Conservation (phyloP, 2,329 filamentous ascomycete species). For the Lanzia echinophila region DNA sequence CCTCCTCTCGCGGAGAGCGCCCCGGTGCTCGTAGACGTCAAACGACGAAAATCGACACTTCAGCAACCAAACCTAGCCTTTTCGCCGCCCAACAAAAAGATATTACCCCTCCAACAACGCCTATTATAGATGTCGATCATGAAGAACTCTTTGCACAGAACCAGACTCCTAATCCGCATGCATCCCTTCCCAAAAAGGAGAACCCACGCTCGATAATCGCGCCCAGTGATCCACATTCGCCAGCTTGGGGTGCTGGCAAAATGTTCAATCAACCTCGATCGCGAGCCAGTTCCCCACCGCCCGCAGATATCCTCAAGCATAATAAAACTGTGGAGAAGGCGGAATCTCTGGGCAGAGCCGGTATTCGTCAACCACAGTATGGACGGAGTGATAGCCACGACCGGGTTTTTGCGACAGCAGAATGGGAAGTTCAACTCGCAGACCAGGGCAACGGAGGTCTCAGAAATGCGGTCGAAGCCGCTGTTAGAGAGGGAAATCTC, state of each 20-base stretch:
- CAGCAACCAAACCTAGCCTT: conserved; percentile 40
- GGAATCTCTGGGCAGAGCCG: conserved; percentile 49
- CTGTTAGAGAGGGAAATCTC: conserved; percentile 60
- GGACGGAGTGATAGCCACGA: conserved; percentile 59
- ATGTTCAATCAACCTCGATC: conserved; percentile 61
- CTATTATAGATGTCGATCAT: conserved; percentile 32
- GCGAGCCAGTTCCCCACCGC: conserved; percentile 65
- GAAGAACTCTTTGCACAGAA: conserved; percentile 51
- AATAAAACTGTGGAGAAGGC: conserved; percentile 51
- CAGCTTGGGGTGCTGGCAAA: conserved; percentile 58
- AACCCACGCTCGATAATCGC: conserved; percentile 48
- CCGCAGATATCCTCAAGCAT: conserved; percentile 68
- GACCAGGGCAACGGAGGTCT: conserved; percentile 91
- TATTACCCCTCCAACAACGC: conserved; percentile 30
- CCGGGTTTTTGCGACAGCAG: conserved; percentile 65
- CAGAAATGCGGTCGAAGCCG: conserved; percentile 78
- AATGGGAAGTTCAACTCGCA: conserved; percentile 77
- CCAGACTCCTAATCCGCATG: conserved; percentile 43
- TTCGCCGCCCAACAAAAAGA: conserved; percentile 26
- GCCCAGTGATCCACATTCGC: conserved; percentile 67
- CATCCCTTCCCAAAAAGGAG: conserved; percentile 46
- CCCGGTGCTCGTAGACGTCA: conserved; percentile 27
- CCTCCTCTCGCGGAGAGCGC: conserved; percentile 13
- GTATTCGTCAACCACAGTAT: conserved; percentile 48
- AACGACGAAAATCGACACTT: conserved; percentile 49